Base-by-base conservation (phyloP, 352 stramenopile genomes). In the Phytophthora agathidicida region DNA sequence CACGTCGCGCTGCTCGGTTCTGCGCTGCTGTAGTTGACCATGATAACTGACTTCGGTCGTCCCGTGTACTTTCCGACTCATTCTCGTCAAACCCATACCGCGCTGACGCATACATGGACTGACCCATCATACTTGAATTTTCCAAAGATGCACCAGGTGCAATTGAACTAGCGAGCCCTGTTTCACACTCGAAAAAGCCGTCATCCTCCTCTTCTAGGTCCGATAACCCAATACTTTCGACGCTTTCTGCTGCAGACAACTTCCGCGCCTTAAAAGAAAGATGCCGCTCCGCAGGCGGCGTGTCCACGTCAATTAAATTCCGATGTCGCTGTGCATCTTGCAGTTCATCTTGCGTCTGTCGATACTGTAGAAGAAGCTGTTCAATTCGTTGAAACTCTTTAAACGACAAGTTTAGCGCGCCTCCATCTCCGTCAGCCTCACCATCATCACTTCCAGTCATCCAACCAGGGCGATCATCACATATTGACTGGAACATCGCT, bases 361-460 rank as follows among this genome's bases (percentile, higher is more conserved):
- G 83, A 63, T 96, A 96, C 14, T 94, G 82, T 13, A 81, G 36
- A 9, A 96, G 56, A 0, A 96, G 62, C 41, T 91, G 77, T 30
- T 96, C 87, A 35, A 96, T 96, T 13, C 87, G 82, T 50, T 94
- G 71, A 36, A 96, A 96, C 32, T 94, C 87, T 19, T 74, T 80
- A 11, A 91, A 73, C 9, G 83, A 94, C 20, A 96, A 63, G 23
- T 86, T 88, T 8, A 90, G 33, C 7, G 53, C 68, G 10, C 44
- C 60, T 11, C 27, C 60, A n/a, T 60, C 48, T 28, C 31, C 45
- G 32, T 67, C 47, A 33, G 28, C 49, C 22, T 66, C 63, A n/a
- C 73, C 71, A 31, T 91, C 70, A 22, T 81, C 60, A 19, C 46
- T 46, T 5, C 43, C 39, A 32, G 38, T 69, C 50, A 92, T 60